Evolutionary conservation across 441 rosid genomes (phyloP), one percentile per base, ranked within the genome.

Genomic region (Euphorbia corollata): DNA sequence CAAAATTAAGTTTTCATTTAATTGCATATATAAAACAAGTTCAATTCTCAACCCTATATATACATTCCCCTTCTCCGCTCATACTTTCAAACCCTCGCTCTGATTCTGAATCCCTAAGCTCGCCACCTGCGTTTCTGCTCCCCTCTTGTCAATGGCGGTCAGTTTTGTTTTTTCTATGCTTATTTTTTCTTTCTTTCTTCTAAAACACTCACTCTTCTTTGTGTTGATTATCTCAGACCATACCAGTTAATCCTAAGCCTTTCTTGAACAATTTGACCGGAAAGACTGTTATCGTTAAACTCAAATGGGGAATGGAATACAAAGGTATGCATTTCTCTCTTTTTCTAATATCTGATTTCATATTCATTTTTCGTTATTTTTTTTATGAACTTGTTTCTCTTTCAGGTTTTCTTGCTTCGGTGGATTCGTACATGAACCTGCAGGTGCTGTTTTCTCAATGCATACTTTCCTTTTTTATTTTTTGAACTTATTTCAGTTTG

Each of bases 221-320:
- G 18, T 39, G 43, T 43, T 41, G 36, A 54, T 39, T 30, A 0
- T 20, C 65, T 81, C 86, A 87, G 92, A 84, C 96, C 2, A 83
- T 87, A n/a, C 92, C 92, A 1, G 94, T 88, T 27, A 88, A 91
- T 72, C 96, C 96, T 1, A 88, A 88, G 60, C 93, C 93, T 1
- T 87, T 91, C 79, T 79, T 91, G 90, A 91, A 91, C 88, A 91
- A 88, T 64, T 71, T 91, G 81, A 91, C 96, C 34, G 93, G 97
- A 6, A 91, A 91, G 75, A 87, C 88, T 7, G 97, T 91, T 38
- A 87, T 91, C 39, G 96, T 91, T 20, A 88, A 91, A 79, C 89
- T 91, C 8, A 88, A 91, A 70, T 91, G 96, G 97, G 97, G 96
- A 74, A 91, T 91, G 97, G 97, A 91, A 65, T 91, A 91, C 84